Evolutionary conservation across 352 stramenopile species (phyloP).

Genomic region (Salisapilia sapeloensis): DNA sequence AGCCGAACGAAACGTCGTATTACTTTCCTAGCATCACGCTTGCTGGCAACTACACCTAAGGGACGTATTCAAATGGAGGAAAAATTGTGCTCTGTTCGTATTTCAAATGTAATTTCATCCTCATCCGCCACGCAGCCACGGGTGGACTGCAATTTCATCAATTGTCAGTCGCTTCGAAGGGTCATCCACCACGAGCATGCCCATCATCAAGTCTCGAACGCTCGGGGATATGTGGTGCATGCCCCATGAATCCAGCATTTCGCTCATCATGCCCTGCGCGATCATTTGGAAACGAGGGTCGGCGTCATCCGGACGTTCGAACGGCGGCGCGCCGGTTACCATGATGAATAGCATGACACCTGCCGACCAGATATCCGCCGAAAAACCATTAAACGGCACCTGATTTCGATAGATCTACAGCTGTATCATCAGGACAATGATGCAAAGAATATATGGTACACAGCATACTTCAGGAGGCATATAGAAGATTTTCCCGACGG

Average conservation of each 20-base stretch:
- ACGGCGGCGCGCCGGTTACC: conserved; percentile 84
- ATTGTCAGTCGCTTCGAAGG: conserved; percentile 52
- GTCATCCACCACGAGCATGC: conserved; percentile 76
- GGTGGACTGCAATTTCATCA: conserved; percentile 70
- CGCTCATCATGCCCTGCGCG: conserved; percentile 45
- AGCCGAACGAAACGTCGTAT: conserved; percentile 55
- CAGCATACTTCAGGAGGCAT: conserved; percentile 63
- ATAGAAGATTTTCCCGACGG: conserved; percentile 83
- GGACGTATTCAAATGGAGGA: no score
- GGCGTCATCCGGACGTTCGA: conserved; percentile 68
- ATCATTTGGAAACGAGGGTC: conserved; percentile 80
- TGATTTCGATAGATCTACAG: conserved; percentile 77
- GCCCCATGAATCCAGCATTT: conserved; percentile 79
- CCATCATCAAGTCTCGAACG: conserved; percentile 53
- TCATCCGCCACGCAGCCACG: conserved; percentile 60
- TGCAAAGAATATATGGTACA: conserved; percentile 1
- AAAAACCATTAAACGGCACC: conserved; percentile 83
- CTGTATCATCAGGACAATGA: neutral
- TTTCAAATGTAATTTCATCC: no score
- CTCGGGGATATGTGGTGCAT: conserved; percentile 62
- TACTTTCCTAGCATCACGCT: conserved; percentile 80
- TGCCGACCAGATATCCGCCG: conserved; percentile 88
- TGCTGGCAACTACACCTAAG: conserved; percentile 52
- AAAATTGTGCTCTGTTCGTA: conserved; percentile 4
- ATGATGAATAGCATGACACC: conserved; percentile 93